Evolutionary conservation across 2,329 filamentous ascomycete species (phyloP).

Genomic region (Rutstroemia sp.): DNA sequence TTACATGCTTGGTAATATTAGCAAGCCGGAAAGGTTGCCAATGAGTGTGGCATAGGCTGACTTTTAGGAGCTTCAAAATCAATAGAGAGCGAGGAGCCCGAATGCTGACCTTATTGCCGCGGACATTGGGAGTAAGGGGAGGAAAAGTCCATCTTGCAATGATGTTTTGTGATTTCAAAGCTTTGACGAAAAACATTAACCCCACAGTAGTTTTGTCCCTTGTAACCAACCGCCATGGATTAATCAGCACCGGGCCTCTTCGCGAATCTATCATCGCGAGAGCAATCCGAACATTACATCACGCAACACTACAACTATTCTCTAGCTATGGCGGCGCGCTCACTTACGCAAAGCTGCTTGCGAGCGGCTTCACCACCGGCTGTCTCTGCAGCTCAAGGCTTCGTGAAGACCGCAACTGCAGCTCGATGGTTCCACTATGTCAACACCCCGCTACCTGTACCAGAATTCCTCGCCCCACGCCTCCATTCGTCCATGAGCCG

Average conservation of each 20-base stretch:
- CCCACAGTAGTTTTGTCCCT: no score
- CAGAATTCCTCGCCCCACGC: slow-evolving; percentile 26
- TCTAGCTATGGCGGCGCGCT: slow-evolving; percentile 22
- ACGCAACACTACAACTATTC: background rate
- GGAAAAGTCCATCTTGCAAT: no score
- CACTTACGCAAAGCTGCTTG: slow-evolving; percentile 19
- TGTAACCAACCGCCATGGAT: no score
- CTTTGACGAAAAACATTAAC: no score
- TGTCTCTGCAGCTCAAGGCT: slow-evolving; percentile 21
- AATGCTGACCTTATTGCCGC: no score
- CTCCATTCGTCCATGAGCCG: background rate
- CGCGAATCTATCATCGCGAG: background rate
- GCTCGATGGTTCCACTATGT: slow-evolving; percentile 22
- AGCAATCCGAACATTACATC: background rate
- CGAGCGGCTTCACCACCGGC: slow-evolving; percentile 14
- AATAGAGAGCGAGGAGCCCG: no score
- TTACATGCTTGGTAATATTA: background rate
- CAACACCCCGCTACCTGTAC: slow-evolving; percentile 18
- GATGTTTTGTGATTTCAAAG: no score
- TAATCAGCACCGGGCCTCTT: no score
- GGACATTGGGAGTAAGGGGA: no score
- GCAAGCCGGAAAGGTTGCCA: no score
- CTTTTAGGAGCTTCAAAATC: no score
- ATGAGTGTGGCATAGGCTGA: no score
- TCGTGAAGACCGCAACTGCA: slow-evolving; percentile 19